Base-by-base conservation (phyloP, 2,329 filamentous ascomycete species). In the Xylaria sp. region DNA sequence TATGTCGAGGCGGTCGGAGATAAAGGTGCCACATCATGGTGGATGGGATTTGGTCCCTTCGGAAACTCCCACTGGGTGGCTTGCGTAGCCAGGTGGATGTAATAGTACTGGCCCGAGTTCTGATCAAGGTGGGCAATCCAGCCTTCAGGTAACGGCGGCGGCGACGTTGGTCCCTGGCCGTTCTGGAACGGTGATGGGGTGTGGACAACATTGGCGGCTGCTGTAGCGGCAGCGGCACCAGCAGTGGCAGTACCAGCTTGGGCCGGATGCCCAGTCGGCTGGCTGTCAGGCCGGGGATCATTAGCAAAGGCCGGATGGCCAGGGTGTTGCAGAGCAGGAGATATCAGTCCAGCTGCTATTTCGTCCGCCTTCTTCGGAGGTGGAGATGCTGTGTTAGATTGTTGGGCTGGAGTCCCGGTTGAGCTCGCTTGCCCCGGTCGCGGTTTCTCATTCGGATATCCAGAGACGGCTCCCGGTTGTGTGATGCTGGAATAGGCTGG, bases 61-160 rank as follows among this genome's bases (percentile, higher is more conserved):
- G 96, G 96, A 74, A 98, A 98, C 77, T 99, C 96, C 96, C 96
- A 99, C 79, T 99, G 96, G 0, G 96, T 99, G 2, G 94, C 94
- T 78, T 98, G 96, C 0, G 93, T 94, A 1, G 94, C 92, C 37
- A 99, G 86, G 80, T 99, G 96, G 69, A 99, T 99, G 78, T 99
- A 99, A 81, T 99, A 99, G 81, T 98, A 99, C 78, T 98, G 95
- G 1, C 96, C 96, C 1, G 95, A 98, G 78, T 92, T 97, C 73
- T 94, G 92, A 79, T 99, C 96, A 4, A 98, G 86, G 80, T 98
- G 96, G 23, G 96, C 94, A 77, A 99, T 98, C 96, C 96, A 99
- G 41, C 96, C 96, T 82, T 99, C 96, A 6, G 96, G 96, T 18
- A 99, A 86, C 2, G 95, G 96, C 25, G 96, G 96, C 39, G 96